phyloP scores from a whole-genome alignment of 495 filamentous ascomycete species.

The Margaritispora aquatica region DNA sequence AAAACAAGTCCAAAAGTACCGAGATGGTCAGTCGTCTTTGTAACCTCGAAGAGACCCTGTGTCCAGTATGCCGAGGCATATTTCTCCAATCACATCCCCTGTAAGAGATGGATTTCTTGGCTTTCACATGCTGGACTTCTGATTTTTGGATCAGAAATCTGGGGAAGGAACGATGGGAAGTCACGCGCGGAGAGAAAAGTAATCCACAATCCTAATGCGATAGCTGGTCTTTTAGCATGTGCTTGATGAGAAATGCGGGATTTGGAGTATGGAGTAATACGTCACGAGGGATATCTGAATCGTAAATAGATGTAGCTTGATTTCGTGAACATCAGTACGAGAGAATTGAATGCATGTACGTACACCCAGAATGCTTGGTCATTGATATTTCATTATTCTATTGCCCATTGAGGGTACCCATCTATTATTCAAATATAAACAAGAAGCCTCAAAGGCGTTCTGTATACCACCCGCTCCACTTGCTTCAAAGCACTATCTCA shows the following conservation, averaged over 20 bases:
- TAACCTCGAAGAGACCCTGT: background rate
- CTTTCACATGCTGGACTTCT: constrained; percentile 1
- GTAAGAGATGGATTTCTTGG: background rate
- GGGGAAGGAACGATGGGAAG: background rate
- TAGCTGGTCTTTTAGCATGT: background rate
- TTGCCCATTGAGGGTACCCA: background rate
- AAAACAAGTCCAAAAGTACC: no score
- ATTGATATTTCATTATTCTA: background rate
- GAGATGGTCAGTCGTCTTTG: background rate
- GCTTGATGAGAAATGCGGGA: background rate
- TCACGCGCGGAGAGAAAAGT: constrained; percentile 9
- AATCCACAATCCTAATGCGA: background rate
- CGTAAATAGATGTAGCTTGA: background rate
- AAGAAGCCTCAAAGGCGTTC: background rate
- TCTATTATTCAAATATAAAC: background rate
- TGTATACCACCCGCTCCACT: background rate
- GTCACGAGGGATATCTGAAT: background rate
- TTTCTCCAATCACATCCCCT: background rate
- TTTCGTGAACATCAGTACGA: background rate
- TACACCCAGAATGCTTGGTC: background rate
- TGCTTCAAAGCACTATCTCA: background rate
- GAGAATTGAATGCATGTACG: background rate
- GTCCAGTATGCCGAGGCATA: background rate
- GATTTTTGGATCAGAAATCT: background rate
- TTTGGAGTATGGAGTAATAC: background rate